Base-by-base conservation (phyloP, 2,329 filamentous ascomycete genomes). In the Samsoniella hepiali region DNA sequence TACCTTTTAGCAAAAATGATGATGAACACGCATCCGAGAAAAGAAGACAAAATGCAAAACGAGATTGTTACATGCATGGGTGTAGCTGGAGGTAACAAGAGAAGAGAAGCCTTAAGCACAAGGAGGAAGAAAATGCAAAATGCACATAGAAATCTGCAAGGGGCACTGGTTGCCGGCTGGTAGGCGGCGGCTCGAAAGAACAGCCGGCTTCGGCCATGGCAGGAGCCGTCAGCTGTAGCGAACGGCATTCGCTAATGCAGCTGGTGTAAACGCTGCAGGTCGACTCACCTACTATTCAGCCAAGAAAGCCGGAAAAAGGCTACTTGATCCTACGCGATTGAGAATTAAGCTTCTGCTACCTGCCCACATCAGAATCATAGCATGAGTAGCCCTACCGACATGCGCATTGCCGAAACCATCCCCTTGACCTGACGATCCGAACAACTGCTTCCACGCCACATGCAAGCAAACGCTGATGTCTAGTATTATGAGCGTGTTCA, bases 11-110 rank as follows among this genome's bases (percentile, higher is more conserved):
- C 58, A 63, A 65, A 55, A 64, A 66, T 72, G 63, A 71, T 70
- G 70, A 67, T 68, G 66, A 66, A 72, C 67, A 71, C 69, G 65
- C 68, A 68, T 68, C 64, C 65, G 67, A 71, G 68, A 71, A 69
- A 70, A 70, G 69, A 64, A 64, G 71, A 66, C 68, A 58, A 64
- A 54, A 61, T 57, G 55, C 59, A 63, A 64, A 57, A 67, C 63
- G 65, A 66, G 65, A 58, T 65, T 62, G 64, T 60, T 61, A 59
- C 49, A 62, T 54, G 58, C 49, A 59, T 38, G 55, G 59, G 62
- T 49, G 53, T 62, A 42, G 34, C 27, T 31, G 42, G 60, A 29
- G 32, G 53, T 38, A 56, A 38, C 49, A 38, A 22, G 32, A 66
- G 65, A 64, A 63, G 60, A 59, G 63, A 64, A 31, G 27, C n/a